Evolutionary conservation across 768 basidiomycete species (phyloP).

Genomic region (Russula abietina): DNA sequence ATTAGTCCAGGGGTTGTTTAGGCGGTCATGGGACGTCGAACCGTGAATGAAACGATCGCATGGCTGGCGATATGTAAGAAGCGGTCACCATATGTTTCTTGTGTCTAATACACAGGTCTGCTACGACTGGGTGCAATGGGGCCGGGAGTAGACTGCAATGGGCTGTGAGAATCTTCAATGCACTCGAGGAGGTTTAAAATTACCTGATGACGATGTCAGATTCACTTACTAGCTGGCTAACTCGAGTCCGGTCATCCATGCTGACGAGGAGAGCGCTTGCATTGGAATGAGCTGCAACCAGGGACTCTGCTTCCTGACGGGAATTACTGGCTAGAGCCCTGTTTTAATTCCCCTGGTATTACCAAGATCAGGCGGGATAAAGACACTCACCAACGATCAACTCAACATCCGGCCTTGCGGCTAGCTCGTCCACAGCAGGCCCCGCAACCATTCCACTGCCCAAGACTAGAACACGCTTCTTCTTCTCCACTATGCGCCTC

Average conservation of each 20-base stretch:
- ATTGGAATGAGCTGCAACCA: constrained; percentile 43
- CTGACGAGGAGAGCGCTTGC: constrained; percentile 56
- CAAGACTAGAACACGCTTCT: constrained; percentile 70
- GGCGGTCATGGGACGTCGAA: constrained; percentile 32
- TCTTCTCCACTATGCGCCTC: constrained; percentile 27
- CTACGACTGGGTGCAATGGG: constrained; percentile 62
- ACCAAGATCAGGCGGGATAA: neutral
- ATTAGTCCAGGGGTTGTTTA: neutral
- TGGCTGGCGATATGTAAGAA: constrained; percentile 78
- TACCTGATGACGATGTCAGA: constrained; percentile 85
- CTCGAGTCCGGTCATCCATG: constrained; percentile 42
- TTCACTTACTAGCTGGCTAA: constrained; percentile 48
- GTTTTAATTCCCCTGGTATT: neutral
- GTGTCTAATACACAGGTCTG: constrained; percentile 63
- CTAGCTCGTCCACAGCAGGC: constrained; percentile 75
- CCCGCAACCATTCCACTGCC: constrained; percentile 96
- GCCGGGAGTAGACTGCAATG: constrained; percentile 71
- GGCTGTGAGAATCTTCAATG: neutral
- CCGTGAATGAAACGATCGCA: constrained; percentile 59
- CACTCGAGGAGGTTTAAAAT: neutral
- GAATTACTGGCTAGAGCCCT: constrained; percentile 63
- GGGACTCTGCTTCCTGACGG: constrained; percentile 46
- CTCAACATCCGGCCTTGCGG: constrained; percentile 53
- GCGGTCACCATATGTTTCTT: constrained; percentile 82
- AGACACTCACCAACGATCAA: constrained; percentile 66